Conservation (phyloP, 768 basidiomycete genomes). For the Boletellus ananas region DNA sequence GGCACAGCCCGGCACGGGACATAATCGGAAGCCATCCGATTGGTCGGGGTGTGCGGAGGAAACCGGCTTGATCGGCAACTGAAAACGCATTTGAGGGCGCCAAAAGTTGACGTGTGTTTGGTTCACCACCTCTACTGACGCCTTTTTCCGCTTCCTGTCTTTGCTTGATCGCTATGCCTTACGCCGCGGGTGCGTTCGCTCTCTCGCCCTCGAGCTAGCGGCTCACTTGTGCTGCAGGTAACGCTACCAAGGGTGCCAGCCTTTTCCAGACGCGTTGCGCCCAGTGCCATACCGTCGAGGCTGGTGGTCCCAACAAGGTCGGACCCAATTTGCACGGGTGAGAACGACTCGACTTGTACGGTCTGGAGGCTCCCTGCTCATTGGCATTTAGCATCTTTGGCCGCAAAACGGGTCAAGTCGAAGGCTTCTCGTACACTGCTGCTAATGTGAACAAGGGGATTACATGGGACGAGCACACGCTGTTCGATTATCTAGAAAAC, state of each 20-base stretch:
- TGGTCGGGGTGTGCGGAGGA: constrained; percentile 22
- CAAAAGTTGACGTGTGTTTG: constrained; percentile 3
- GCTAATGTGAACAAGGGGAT: constrained; percentile 96
- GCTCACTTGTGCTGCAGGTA: constrained; percentile 50
- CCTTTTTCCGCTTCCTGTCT: constrained; percentile 1
- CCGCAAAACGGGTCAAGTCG: constrained; percentile 80
- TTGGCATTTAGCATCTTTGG: constrained; percentile 61
- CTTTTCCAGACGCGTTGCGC: constrained; percentile 97
- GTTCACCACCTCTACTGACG: constrained; percentile 4
- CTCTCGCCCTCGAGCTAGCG: background rate
- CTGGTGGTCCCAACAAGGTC: constrained; percentile 79
- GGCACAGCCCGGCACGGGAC: background rate
- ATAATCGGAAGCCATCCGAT: constrained; percentile 16
- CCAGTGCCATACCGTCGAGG: constrained; percentile 87
- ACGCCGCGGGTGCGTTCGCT: constrained; percentile 36
- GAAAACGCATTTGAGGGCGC: constrained; percentile 8
- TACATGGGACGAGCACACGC: constrained; percentile 78
- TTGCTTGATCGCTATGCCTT: constrained; percentile 36
- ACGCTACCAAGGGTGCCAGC: constrained; percentile 82
- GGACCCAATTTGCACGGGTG: constrained; percentile 95
- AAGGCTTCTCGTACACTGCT: constrained; percentile 87
- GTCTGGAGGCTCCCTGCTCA: background rate
- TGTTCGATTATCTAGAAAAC: constrained; percentile 95
- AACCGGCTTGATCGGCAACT: constrained; percentile 29
- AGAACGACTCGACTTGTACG: constrained; percentile 22